Base-by-base conservation (phyloP, 2,329 filamentous ascomycete genomes). In the Coleophoma eucalyptorum region DNA sequence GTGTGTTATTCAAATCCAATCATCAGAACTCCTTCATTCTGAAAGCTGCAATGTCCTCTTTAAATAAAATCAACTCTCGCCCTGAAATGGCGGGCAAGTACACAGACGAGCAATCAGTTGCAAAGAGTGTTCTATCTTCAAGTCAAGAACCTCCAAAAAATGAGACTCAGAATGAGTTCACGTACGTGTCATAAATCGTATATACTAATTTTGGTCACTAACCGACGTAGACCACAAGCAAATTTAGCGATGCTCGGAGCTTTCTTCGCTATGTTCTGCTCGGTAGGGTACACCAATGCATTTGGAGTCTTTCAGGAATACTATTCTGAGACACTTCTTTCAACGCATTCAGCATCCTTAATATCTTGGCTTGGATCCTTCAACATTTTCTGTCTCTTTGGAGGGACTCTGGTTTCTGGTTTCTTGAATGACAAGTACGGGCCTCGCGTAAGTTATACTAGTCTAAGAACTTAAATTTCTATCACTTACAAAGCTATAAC, bases 301-400 rank as follows among this genome's bases (percentile, higher is more conserved):
- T 69, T 67, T 43, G 66, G 67, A 3, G 60, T 67, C 3, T 69
- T 67, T 49, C 62, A 68, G 51, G 52, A 62, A 52, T 67, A 69
- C 52, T 68, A 68, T 46, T 21, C 32, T 2, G 47, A 46, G 16
- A 46, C 52, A 2, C 49, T 54, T 11, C 55, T 67, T 3, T 45
- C 51, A 0, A 32, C 52, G 10, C 55, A 64, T 13, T 60, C 61
- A 0, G 50, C 55, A 8, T 64, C 61, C 8, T 56, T 63, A 26
- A 67, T 70, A 34, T 62, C 67, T 21, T 69, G 65, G 65, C 60
- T 68, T 26, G 65, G 65, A 3, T 67, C 65, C 2, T 59, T 67
- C 1, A 56, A 63, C 10, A 56, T 68, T 20, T 69, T 69, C 50
- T 55, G 64, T 18, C 52, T 67, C 32, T 58, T 62, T 43, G 53